Conservation (phyloP, 2,329 filamentous ascomycete species). For the Alternaria sp. region DNA sequence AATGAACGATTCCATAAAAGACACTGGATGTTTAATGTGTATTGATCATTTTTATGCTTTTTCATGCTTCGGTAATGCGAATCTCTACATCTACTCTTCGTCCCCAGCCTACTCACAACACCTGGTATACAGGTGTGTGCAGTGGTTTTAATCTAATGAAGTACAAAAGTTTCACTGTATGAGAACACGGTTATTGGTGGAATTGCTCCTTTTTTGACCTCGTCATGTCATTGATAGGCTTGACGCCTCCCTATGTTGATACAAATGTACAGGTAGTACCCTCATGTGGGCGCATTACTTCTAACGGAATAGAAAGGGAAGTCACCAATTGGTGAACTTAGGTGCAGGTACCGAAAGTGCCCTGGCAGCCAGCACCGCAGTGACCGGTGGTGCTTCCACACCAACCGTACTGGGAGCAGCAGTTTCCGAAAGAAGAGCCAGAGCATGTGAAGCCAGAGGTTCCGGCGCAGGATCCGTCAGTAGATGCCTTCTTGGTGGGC, state of each 20-base stretch:
- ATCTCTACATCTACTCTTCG: not conserved
- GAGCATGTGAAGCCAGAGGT: slow-evolving; percentile 46
- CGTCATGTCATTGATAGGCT: not conserved
- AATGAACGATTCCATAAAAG: not conserved
- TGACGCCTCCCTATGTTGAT: not conserved
- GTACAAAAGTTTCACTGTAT: not conserved
- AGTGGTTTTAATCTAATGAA: not conserved
- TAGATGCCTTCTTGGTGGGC: slow-evolving; percentile 27
- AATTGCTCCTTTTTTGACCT: not conserved
- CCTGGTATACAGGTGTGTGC: not conserved
- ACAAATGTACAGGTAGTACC: not conserved
- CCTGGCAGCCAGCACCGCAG: slow-evolving; percentile 42
- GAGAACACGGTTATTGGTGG: not conserved
- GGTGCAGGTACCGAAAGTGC: slow-evolving; percentile 41
- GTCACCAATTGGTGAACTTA: not conserved
- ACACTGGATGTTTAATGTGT: not conserved
- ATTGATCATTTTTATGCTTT: not conserved
- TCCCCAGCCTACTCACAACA: not conserved
- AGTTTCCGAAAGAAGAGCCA: slow-evolving; percentile 53
- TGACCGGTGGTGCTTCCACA: slow-evolving; percentile 45
- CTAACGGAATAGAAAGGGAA: not conserved
- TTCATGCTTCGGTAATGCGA: not conserved
- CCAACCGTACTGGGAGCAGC: slow-evolving; percentile 53
- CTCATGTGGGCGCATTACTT: not conserved
- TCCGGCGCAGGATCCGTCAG: slow-evolving; percentile 36